Percentiles rank a stretch among this genome's conserved stretches.
Evolutionary conservation across 129 eudicot species (phyloP).

Genomic region (Helichrysum umbraculigerum): DNA sequence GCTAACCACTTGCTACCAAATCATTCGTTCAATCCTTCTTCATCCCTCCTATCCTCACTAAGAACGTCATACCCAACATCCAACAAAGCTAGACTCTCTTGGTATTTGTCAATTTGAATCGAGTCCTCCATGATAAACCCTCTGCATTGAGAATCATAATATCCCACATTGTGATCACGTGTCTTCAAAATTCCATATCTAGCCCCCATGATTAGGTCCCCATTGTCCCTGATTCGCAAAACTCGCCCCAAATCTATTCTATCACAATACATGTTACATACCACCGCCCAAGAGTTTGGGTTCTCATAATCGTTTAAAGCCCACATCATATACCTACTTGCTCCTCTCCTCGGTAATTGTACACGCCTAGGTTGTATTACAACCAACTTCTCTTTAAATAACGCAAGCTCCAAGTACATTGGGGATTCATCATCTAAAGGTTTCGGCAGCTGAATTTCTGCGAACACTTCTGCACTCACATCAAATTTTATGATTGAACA

Average conservation of each 20-base stretch:
- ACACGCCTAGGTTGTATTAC: neutral
- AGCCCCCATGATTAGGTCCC: slow-evolving; percentile 7
- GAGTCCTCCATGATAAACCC: neutral
- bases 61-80: neutral
- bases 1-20: neutral
- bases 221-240: neutral
- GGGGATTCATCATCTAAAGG: neutral
- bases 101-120: slow-evolving; percentile 2
- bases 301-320: neutral
- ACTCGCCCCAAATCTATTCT: neutral
- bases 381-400: neutral
- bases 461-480: neutral
- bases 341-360: neutral
- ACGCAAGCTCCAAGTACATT: neutral
- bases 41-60: neutral
- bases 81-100: slow-evolving; percentile 14
- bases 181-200: neutral
- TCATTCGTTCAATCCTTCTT: neutral
- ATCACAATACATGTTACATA: neutral
- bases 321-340: neutral
- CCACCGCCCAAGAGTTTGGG: neutral
- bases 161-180: neutral
- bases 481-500: neutral
- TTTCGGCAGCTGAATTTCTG: neutral
- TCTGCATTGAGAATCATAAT: neutral